Evolutionary conservation across 1,284 basidiomycete species (phyloP).

Genomic region (Fomes fomentarius): DNA sequence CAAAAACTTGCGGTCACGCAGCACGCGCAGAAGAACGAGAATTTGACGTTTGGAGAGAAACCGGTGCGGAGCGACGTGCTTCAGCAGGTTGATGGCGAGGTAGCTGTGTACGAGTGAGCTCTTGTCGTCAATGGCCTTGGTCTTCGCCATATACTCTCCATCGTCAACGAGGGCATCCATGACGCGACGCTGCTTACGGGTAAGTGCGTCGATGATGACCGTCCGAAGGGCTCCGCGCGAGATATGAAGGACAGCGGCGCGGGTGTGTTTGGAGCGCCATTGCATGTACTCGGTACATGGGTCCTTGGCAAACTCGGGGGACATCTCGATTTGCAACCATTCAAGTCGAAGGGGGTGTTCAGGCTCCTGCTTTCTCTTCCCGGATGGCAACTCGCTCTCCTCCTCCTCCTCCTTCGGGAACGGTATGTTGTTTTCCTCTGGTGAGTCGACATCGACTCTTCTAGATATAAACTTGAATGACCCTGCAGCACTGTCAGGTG

Average conservation of each 20-base stretch:
- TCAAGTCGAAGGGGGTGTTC: neutral
- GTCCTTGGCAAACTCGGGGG: neutral
- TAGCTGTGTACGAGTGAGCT: neutral
- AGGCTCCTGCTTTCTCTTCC: neutral
- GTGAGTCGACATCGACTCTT: no score
- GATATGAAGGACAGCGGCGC: neutral
- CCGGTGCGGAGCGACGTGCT: neutral
- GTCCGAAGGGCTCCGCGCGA: neutral
- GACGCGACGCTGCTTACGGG: neutral
- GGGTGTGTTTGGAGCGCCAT: neutral
- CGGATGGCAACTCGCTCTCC: neutral
- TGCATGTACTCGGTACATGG: neutral
- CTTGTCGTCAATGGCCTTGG: neutral
- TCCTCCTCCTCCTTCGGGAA: neutral
- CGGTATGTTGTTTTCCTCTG: no score
- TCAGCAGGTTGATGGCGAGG: constrained; percentile 8
- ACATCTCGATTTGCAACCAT: neutral
- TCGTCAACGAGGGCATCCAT: constrained; percentile 9
- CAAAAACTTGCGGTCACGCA: constrained; percentile 1
- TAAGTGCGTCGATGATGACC: neutral
- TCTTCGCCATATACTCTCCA: constrained; percentile 3
- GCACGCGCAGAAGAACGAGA: constrained; percentile 9
- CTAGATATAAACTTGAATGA: no score
- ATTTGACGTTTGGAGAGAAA: constrained; percentile 9
- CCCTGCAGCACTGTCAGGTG: no score